Conservation (phyloP, 208 protist genomes). For the Sergeia podlipaevii region DNA sequence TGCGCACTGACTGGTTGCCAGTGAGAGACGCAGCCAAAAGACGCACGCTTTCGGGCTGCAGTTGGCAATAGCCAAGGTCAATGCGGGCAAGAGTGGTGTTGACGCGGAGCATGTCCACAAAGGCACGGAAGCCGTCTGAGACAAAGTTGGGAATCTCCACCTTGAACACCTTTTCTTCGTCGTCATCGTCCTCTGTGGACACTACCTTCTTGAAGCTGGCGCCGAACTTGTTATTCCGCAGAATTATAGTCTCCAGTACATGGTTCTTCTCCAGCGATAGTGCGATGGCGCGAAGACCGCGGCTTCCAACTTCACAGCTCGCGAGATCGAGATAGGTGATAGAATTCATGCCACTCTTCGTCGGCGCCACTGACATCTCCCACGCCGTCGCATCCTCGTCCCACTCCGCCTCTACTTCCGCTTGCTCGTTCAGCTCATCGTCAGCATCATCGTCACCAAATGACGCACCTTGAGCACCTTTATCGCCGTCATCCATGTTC, state of each 20-base stretch:
- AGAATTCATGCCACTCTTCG: conserved; percentile 55
- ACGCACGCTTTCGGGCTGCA: conserved; percentile 39
- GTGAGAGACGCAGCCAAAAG: conserved; percentile 30
- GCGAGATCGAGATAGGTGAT: conserved; percentile 62
- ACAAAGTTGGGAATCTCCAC: conserved; percentile 33
- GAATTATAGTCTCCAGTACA: conserved; percentile 50
- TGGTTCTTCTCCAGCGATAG: conserved; percentile 43
- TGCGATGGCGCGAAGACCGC: conserved; percentile 46
- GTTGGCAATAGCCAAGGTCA: conserved; percentile 65
- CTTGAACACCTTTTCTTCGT: neutral
- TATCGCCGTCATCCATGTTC: conserved; percentile 18
- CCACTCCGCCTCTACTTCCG: conserved; percentile 20
- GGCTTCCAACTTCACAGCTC: conserved; percentile 58
- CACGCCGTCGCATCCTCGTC: conserved; percentile 13
- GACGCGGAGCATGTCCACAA: conserved; percentile 31
- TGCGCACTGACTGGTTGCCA: conserved; percentile 37
- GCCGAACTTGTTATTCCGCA: conserved; percentile 70
- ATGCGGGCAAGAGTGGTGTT: conserved; percentile 54
- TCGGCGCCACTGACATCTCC: conserved; percentile 18
- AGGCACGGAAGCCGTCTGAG: conserved; percentile 37
- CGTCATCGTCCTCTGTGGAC: conserved; percentile 17
- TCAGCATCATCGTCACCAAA: conserved; percentile 1
- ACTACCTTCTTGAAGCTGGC: conserved; percentile 4
- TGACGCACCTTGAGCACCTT: neutral
- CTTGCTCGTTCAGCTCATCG: conserved; percentile 11